Percentiles rank a stretch among this genome's conserved stretches.
Evolutionary conservation across 2,329 filamentous ascomycete species (phyloP).

Genomic region (Zymoseptoria passerinii): DNA sequence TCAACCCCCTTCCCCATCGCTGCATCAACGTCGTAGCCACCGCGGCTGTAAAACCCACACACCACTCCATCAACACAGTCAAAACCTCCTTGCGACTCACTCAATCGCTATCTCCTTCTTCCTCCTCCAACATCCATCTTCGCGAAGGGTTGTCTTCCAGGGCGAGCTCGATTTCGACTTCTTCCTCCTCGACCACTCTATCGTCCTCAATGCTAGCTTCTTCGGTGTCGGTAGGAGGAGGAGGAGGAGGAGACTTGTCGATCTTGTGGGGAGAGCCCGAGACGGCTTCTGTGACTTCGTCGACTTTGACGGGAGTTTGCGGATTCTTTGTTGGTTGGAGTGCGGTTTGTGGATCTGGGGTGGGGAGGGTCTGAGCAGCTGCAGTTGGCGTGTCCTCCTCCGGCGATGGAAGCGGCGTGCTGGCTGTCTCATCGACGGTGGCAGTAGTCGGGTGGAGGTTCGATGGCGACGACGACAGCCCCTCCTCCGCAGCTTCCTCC

Average conservation of each 20-base stretch:
- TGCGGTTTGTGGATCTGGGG: neutral
- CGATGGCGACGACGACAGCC: neutral
- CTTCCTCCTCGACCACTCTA: neutral
- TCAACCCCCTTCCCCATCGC: neutral
- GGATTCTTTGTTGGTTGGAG: neutral
- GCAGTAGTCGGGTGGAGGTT: neutral
- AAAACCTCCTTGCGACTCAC: too few species aligned
- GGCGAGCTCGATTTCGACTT: conserved; percentile 1
- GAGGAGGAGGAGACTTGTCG: neutral
- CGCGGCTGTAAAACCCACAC: too few species aligned
- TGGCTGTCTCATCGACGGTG: too few species aligned
- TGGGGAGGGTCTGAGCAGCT: neutral
- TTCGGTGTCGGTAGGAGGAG: neutral
- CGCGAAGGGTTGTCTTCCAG: neutral
- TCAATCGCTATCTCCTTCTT: neutral
- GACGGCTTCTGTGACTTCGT: neutral
- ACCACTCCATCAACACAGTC: too few species aligned
- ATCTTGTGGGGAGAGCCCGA: neutral
- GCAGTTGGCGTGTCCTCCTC: neutral
- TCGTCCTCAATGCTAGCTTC: neutral
- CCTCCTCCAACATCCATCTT: neutral
- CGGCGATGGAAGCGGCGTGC: neutral
- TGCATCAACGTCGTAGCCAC: neutral
- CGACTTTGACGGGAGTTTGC: neutral
- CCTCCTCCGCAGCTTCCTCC: neutral